Evolutionary conservation across 495 filamentous ascomycete species (phyloP), one percentile per base, ranked within the genome.

Genomic region (Trichoderma gamsii): DNA sequence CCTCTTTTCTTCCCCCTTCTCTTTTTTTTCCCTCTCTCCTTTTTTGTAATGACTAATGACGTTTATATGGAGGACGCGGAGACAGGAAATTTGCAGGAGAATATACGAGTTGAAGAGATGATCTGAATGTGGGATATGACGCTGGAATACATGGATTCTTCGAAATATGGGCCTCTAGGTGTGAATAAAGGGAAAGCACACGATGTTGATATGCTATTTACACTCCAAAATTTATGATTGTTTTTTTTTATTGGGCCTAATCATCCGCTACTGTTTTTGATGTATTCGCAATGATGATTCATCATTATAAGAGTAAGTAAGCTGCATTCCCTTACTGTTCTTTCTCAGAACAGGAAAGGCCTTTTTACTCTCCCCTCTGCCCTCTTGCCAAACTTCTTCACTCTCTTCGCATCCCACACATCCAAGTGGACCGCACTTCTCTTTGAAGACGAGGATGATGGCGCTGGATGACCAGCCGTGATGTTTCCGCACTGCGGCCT

Each of bases 401-500:
- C 76, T 75, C 77, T 80, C 64, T 41, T 41, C 18, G 78, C 74
- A 71, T 83, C 81, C 68, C 72, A 72, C 41, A 63, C 44, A 41
- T 77, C 71, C 56, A 82, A 44, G 75, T 82, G 78, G 4, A 82
- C 78, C 0, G 81, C 81, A 41, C 77, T 71, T 66, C 63, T 65
- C 63, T 65, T 74, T 69, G 43, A 72, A 3, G 8, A 32, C 18
- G 23, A 68, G 38, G 67, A 69, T 11, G 51, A 32, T 1, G 56
- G 56, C 69, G 61, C 65, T 61, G 7, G 66, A 38, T 77, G 66
- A 2, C 79, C 80, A 0, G 78, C 75, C 27, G 73, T 75, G 51
- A 82, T 71, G 15, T 83, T 70, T 5, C 79, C 80, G 68, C 81
- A 84, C 21, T 81, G 75, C 0, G 81, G 81, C 52, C 75, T 64